phyloP scores from a whole-genome alignment of 2,329 filamentous ascomycete species.

The Cercospora brassicicola region DNA sequence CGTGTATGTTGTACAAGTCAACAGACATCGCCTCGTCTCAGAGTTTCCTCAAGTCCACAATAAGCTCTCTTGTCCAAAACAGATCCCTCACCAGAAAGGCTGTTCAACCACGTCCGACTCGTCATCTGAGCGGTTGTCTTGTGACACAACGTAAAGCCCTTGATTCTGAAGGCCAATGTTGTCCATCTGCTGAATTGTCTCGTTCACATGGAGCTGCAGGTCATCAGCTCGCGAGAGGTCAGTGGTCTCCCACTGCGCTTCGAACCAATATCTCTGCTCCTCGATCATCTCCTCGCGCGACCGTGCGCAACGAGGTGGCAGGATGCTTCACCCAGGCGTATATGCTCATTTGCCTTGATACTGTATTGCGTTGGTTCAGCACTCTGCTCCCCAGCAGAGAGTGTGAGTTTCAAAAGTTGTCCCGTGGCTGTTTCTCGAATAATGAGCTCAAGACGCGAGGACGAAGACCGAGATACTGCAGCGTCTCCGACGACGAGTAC shows the following conservation, averaged over 20 bases:
- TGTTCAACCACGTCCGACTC: constrained; percentile 7
- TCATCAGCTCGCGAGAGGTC: constrained; percentile 18
- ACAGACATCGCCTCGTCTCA: not conserved
- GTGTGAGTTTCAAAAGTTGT: constrained; percentile 12
- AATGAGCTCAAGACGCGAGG: constrained; percentile 9
- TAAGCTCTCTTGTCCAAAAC: not conserved
- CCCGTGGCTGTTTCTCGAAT: constrained; percentile 17
- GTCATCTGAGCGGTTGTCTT: constrained; percentile 10
- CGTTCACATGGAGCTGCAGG: constrained; percentile 19
- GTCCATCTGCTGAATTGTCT: constrained; percentile 23
- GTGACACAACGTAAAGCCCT: constrained; percentile 9
- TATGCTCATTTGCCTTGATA: constrained; percentile 16
- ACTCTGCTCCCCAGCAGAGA: constrained; percentile 3
- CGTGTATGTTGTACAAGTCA: not conserved
- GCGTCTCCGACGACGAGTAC: not conserved
- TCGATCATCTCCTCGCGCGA: constrained; percentile 21
- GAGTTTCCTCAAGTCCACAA: not conserved
- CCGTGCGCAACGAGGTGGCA: constrained; percentile 18
- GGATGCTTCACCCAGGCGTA: constrained; percentile 14
- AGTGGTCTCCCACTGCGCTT: constrained; percentile 23
- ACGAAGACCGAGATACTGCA: not conserved
- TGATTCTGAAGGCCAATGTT: constrained; percentile 20
- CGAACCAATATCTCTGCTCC: constrained; percentile 24
- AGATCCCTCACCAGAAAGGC: constrained; percentile 14
- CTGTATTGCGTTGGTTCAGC: constrained; percentile 8